Conservation (phyloP, 192 early-diverging fungal genomes). For the Coemansia sp. region DNA sequence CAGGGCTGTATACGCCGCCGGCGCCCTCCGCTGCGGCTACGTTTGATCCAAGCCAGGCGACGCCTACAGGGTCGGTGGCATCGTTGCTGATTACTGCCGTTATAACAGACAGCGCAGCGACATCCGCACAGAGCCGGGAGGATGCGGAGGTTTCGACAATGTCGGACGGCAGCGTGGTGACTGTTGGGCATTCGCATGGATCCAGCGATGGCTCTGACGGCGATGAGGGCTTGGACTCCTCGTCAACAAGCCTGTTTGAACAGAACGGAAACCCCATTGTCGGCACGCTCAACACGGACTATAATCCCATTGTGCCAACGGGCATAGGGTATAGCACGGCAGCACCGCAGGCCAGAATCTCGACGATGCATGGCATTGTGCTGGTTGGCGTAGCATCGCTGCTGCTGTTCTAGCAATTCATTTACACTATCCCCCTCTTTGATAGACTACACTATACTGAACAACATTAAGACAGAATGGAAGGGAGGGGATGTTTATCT, state of each 20-base stretch:
- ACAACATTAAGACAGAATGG: conserved; percentile 1
- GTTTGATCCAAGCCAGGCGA: conserved; percentile 11
- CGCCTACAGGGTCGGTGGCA: conserved; percentile 4
- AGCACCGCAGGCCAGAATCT: neutral
- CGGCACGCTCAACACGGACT: conserved; percentile 23
- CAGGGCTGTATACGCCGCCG: conserved; percentile 41
- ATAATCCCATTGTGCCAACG: conserved; percentile 31
- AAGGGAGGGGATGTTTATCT: neutral
- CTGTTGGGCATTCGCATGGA: neutral
- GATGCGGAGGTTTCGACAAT: neutral
- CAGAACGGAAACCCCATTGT: conserved; percentile 52
- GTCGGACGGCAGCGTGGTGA: neutral
- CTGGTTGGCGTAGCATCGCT: neutral
- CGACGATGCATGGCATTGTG: neutral
- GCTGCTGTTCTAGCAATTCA: neutral
- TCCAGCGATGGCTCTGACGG: neutral
- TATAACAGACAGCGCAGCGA: neutral
- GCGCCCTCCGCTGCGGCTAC: conserved; percentile 12
- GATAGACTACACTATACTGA: neutral
- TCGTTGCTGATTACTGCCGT: conserved; percentile 1
- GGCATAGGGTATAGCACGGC: conserved; percentile 39
- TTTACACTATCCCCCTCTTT: too few species aligned
- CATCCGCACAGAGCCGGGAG: neutral
- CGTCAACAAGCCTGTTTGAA: neutral
- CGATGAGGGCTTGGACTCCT: conserved; percentile 17